Conservation (phyloP, 495 filamentous ascomycete genomes). For the Hyaloscypha bicolor region DNA sequence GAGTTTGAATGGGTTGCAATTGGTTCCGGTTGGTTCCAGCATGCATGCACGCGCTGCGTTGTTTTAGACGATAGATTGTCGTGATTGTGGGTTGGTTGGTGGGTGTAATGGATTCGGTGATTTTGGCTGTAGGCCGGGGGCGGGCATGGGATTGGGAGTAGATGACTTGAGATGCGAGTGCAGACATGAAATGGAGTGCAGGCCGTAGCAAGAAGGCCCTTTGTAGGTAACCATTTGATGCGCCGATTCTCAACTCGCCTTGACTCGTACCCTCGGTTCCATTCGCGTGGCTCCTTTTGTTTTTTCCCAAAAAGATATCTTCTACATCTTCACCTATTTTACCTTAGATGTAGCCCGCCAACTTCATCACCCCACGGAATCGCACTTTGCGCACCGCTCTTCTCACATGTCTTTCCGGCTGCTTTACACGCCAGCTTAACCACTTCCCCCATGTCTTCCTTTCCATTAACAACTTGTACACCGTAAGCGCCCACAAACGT, state of each 20-base stretch:
- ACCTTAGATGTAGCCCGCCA: slow-evolving; percentile 11
- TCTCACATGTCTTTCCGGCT: slow-evolving; percentile 75
- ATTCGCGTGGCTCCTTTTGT: too few relatives aligned
- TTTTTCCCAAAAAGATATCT: too few relatives aligned
- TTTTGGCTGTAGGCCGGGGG: background rate
- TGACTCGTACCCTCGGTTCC: too few relatives aligned
- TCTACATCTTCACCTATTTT: too few relatives aligned
- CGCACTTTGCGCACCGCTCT: slow-evolving; percentile 77
- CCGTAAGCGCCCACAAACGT: slow-evolving; percentile 93
- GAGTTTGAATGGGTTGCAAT: slow-evolving; percentile 1
- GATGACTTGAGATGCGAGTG: background rate
- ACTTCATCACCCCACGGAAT: slow-evolving; percentile 91
- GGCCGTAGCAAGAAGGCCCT: background rate
- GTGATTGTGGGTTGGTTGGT: background rate
- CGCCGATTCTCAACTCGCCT: too few relatives aligned
- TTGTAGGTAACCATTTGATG: background rate
- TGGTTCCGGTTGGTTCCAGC: too few relatives aligned
- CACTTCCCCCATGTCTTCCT: slow-evolving; percentile 46
- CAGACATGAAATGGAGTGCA: too few relatives aligned
- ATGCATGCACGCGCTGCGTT: background rate
- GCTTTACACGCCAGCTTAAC: slow-evolving; percentile 72
- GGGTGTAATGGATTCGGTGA: slow-evolving; percentile 7
- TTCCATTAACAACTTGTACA: slow-evolving; percentile 59
- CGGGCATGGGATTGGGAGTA: background rate
- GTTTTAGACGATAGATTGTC: slow-evolving; percentile 27